Conservation (phyloP, 495 filamentous ascomycete species). For the Hypoxylon lienhwacheense region DNA sequence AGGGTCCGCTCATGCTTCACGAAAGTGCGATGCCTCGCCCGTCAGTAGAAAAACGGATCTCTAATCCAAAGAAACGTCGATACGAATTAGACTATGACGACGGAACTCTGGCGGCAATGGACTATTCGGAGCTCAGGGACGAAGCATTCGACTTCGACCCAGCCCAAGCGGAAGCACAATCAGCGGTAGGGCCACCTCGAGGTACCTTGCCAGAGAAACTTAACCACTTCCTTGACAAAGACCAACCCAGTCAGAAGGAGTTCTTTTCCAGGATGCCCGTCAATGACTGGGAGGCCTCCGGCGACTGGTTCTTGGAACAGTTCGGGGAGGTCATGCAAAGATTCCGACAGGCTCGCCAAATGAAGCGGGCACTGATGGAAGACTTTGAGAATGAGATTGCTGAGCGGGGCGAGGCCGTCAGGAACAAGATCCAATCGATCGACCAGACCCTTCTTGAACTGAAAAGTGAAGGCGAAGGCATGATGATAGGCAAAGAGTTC, state of each 20-base stretch:
- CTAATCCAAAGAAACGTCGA: conserved; percentile 42
- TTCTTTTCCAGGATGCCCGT: conserved; percentile 68
- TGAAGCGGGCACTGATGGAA: conserved; percentile 64
- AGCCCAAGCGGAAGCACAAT: conserved; percentile 39
- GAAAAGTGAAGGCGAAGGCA: conserved; percentile 56
- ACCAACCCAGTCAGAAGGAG: conserved; percentile 54
- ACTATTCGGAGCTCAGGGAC: conserved; percentile 54
- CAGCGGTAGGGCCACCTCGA: conserved; percentile 33
- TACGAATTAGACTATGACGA: conserved; percentile 57
- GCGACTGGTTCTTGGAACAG: conserved; percentile 74
- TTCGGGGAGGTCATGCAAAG: conserved; percentile 65
- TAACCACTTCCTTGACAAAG: conserved; percentile 42
- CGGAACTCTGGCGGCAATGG: conserved; percentile 54
- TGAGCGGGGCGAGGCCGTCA: conserved; percentile 53
- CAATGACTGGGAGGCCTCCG: conserved; percentile 78
- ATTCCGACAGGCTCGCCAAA: conserved; percentile 64
- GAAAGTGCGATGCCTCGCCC: conserved; percentile 41
- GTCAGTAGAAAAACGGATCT: conserved; percentile 27
- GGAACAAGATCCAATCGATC: conserved; percentile 56
- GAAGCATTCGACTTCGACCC: conserved; percentile 61
- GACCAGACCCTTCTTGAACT: conserved; percentile 58
- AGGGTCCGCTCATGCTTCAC: conserved; percentile 29
- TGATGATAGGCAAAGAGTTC: conserved; percentile 57
- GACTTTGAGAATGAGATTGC: conserved; percentile 70
- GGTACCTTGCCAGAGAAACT: conserved; percentile 50